Evolutionary conservation across 345 rosid species (phyloP).

Genomic region (Chamaenerion angustifolium): DNA sequence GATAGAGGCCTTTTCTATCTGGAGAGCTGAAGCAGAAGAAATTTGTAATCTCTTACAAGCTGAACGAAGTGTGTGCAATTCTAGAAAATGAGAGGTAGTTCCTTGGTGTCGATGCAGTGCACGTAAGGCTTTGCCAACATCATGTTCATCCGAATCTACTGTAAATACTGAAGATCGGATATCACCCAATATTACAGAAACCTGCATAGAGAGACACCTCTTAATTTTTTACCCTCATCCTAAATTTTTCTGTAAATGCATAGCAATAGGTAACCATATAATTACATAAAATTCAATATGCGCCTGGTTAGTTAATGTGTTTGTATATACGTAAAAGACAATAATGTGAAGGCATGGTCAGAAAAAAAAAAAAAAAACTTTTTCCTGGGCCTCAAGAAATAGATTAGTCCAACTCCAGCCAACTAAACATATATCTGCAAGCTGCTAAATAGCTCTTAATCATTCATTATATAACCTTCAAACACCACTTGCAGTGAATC

Average conservation of each 20-base stretch:
- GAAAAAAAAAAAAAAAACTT: no score
- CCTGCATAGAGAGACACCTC: slow-evolving; percentile 16
- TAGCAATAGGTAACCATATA: no score
- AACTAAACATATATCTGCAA: no score
- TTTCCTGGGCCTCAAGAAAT: no score
- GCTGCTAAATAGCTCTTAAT: no score
- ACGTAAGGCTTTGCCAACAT: slow-evolving; percentile 18
- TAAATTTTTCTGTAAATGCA: no score
- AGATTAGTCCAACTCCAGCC: no score
- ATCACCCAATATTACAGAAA: slow-evolving; percentile 20
- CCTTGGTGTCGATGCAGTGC: slow-evolving; percentile 11
- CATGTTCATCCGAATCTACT: slow-evolving; percentile 23
- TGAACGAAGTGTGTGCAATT: slow-evolving; percentile 17
- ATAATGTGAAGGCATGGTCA: no score
- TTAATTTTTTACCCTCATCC: no score
- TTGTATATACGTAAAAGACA: no score
- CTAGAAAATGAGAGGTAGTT: slow-evolving; percentile 11
- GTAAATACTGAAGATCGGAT: slow-evolving; percentile 16
- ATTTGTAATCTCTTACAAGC: slow-evolving; percentile 23
- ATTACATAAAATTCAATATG: no score
- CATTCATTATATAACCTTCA: background rate
- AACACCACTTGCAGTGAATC: background rate
- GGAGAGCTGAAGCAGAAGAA: slow-evolving; percentile 15
- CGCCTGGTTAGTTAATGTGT: no score
- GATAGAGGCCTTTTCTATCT: slow-evolving; percentile 23